A percentile compares a stretch with the other conserved stretches of the same genome.
phyloP scores from a whole-genome alignment of 2,329 filamentous ascomycete species.

The Fusarium tricinctum region DNA sequence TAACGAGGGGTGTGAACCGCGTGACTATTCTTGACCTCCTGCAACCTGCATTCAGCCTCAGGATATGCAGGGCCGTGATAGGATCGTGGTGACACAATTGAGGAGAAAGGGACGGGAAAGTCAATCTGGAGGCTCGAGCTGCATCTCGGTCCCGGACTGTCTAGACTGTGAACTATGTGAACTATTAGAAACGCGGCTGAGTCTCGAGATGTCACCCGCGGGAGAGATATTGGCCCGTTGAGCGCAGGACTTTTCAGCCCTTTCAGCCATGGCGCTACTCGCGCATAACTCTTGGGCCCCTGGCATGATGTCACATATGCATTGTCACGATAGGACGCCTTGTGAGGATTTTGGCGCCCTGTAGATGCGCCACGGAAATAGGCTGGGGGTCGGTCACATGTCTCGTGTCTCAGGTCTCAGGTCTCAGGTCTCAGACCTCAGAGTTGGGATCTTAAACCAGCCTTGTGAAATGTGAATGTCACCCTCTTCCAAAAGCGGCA shows the following conservation, averaged over 20 bases:
- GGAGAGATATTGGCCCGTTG: conserved; percentile 22
- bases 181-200: conserved; percentile 32
- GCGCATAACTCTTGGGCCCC: conserved; percentile 13
- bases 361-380: conserved; percentile 3
- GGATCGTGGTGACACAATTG: not conserved
- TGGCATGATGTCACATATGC: conserved; percentile 11
- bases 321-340: conserved; percentile 19
- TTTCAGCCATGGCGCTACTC: conserved; percentile 34
- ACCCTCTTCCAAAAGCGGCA: conserved; percentile 29
- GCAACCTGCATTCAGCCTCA: conserved; percentile 40
- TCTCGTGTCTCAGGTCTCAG: no score
- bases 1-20: conserved; percentile 13
- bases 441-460: not conserved
- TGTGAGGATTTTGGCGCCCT: conserved; percentile 18
- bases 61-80: conserved; percentile 24
- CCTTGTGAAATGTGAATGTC: not conserved
- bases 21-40: conserved; percentile 37
- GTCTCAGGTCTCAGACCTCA: not conserved
- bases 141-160: not conserved
- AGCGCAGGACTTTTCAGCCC: conserved; percentile 11
- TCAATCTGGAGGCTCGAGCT: no score
- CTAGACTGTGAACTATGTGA: conserved; percentile 21
- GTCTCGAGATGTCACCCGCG: conserved; percentile 21
- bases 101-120: not conserved
- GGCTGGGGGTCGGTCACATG: not conserved